Evolutionary conservation across 2,329 filamentous ascomycete species (phyloP).

Genomic region (Aureobasidium sp.): DNA sequence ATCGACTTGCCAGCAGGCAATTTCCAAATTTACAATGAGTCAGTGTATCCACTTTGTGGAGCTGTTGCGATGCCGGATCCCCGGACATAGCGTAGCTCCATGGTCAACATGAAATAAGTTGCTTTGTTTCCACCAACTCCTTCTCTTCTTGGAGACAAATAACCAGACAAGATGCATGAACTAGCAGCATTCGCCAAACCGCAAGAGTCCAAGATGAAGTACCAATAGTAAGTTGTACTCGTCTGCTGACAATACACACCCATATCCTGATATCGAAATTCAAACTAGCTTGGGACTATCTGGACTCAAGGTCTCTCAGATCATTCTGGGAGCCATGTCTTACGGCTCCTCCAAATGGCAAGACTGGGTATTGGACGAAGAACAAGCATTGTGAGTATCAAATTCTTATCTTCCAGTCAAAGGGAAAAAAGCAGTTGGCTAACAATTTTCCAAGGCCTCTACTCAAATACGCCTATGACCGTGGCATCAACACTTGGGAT

Average conservation of each 20-base stretch:
- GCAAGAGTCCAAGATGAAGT: conserved; percentile 11
- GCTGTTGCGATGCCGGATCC: not conserved
- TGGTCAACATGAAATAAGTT: not conserved
- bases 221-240: conserved; percentile 5
- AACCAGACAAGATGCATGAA: not conserved
- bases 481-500: conserved; percentile 55
- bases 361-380: conserved; percentile 29
- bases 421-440: not conserved
- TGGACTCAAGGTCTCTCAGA: conserved; percentile 54
- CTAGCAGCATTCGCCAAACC: not conserved
- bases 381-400: conserved; percentile 30
- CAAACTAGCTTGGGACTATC: conserved; percentile 46
- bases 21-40: not conserved
- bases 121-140: not conserved
- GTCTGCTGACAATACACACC: not conserved
- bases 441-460: conserved; percentile 30
- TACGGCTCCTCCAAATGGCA: conserved; percentile 47
- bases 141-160: too few species aligned
- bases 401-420: not conserved
- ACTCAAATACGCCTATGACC: conserved; percentile 56
- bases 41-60: not conserved
- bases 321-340: conserved; percentile 58
- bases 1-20: not conserved
- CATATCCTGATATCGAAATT: not conserved
- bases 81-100: not conserved